Base-by-base conservation (phyloP, 2,329 filamentous ascomycete species). In the Epichloe brachyelytri region DNA sequence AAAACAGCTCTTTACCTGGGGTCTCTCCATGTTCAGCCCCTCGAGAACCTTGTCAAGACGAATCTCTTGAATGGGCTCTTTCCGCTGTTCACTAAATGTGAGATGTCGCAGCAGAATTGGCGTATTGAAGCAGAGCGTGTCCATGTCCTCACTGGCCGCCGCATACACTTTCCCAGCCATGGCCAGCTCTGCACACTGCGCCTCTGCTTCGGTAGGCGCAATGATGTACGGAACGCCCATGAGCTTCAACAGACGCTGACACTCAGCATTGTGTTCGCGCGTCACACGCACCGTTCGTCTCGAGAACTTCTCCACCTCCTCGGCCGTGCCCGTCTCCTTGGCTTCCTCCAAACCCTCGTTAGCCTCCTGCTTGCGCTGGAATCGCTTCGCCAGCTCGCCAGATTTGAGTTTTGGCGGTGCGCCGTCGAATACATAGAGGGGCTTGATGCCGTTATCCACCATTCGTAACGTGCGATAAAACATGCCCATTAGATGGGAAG, bases 401-500 rank as follows among this genome's bases (percentile, higher is more conserved):
- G 89, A 95, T 72, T 98, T 98, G 65, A 98, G 83, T 68, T 96
- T 97, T 0, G 93, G 93, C 17, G 93, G 93, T 10, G 90, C 89
- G 53, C 93, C 93, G 61, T 98, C 93, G 66, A 98, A 98, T 52
- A 98, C 91, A 68, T 95, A 98, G 58, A 98, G 79, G 1, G 93
- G 93, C 67, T 98, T 98, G 73, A 98, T 97, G 52, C 93, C 93
- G 62, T 96, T 97, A 71, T 98, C 93, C 62, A 97, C 88, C 73
- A 98, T 97, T 60, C 93, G 89, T 6, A 98, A 78, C 2, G 93
- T 98, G 60, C 93, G 90, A 75, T 98, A 98, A 75, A 98, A 98
- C 83, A 98, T 91, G 63, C 93, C 93, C 90, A 98, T 97, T 15
- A 98, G 74, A 67, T 98, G 93, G 17, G 93, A 98, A 1, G 93